A percentile compares a stretch with the other conserved stretches of the same genome.
Evolutionary conservation across 257 asterid genomes (phyloP).

Genomic region (Leonotis leonurus): DNA sequence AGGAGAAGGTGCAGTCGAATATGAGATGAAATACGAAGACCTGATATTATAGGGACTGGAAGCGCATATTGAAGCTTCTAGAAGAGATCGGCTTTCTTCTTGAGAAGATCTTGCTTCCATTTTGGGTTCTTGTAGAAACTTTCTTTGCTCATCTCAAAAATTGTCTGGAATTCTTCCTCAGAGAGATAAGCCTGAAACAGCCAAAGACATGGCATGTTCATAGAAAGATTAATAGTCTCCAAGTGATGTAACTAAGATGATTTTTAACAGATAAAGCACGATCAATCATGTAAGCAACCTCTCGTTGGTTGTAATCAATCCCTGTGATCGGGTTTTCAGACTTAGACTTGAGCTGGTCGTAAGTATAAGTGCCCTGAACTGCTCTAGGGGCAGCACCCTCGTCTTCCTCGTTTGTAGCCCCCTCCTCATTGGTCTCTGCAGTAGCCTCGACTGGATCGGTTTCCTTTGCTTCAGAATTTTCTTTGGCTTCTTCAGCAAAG

Average conservation of each 20-base stretch:
- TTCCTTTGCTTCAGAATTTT: constrained; percentile 38
- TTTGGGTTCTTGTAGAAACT: constrained; percentile 61
- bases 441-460: constrained; percentile 29
- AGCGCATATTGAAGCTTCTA: constrained; percentile 23
- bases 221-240: background rate
- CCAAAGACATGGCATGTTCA: background rate
- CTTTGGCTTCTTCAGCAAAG: constrained; percentile 36
- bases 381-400: constrained; percentile 30
- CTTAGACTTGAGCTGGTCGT: constrained; percentile 72
- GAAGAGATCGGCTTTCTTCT: constrained; percentile 83
- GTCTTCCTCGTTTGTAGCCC: constrained; percentile 33
- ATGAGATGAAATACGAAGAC: constrained; percentile 3
- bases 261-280: background rate
- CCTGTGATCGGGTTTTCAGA: constrained; percentile 74
- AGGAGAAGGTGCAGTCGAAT: constrained; percentile 23
- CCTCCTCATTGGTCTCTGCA: constrained; percentile 40
- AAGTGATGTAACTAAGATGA: background rate
- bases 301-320: constrained; percentile 70
- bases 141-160: constrained; percentile 61
- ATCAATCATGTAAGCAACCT: constrained; percentile 36
- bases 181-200: constrained; percentile 75
- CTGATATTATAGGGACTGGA: background rate
- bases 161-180: constrained; percentile 58
- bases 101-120: constrained; percentile 87
- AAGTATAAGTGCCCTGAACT: constrained; percentile 36